Evolutionary conservation across 805 yeast genomes (phyloP).

Genomic region (Candida taoyuanica): DNA sequence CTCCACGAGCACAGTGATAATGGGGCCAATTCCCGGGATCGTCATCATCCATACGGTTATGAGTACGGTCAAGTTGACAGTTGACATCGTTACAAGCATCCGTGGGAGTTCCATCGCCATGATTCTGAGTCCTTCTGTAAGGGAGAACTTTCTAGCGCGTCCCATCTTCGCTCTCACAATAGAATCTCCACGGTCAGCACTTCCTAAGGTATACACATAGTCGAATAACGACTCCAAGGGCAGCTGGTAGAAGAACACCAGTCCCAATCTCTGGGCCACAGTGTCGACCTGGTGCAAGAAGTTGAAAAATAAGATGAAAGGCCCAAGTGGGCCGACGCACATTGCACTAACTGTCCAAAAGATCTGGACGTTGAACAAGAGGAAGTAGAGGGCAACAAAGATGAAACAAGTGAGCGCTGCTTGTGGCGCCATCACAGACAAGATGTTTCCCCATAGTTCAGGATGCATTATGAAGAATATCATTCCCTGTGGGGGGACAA

Average conservation of each 20-base stretch:
- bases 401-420: slow-evolving; percentile 2
- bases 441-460: slow-evolving; percentile 10
- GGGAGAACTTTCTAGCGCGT: neutral
- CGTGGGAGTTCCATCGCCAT: slow-evolving; percentile 1
- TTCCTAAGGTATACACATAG: slow-evolving; percentile 6
- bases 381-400: slow-evolving; percentile 5
- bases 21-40: slow-evolving; percentile 8
- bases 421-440: slow-evolving; percentile 8
- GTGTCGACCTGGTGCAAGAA: slow-evolving; percentile 9
- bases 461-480: slow-evolving; percentile 5
- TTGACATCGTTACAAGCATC: slow-evolving; percentile 3
- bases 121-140: neutral
- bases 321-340: slow-evolving; percentile 11
- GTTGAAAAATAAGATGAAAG: slow-evolving; percentile 7
- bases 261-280: slow-evolving; percentile 7
- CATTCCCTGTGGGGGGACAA: slow-evolving; percentile 9
- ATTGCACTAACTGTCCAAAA: slow-evolving; percentile 5
- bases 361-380: slow-evolving; percentile 4
- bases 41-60: slow-evolving; percentile 10
- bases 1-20: slow-evolving; percentile 7
- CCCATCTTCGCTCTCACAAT: slow-evolving; percentile 8
- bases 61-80: slow-evolving; percentile 1
- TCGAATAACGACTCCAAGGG: slow-evolving; percentile 12
- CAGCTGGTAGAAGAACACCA: slow-evolving; percentile 9
- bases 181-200: neutral